Evolutionary conservation across 495 filamentous ascomycete species (phyloP), one percentile per base, ranked within the genome.

Genomic region (Trichoderma asperelloides): DNA sequence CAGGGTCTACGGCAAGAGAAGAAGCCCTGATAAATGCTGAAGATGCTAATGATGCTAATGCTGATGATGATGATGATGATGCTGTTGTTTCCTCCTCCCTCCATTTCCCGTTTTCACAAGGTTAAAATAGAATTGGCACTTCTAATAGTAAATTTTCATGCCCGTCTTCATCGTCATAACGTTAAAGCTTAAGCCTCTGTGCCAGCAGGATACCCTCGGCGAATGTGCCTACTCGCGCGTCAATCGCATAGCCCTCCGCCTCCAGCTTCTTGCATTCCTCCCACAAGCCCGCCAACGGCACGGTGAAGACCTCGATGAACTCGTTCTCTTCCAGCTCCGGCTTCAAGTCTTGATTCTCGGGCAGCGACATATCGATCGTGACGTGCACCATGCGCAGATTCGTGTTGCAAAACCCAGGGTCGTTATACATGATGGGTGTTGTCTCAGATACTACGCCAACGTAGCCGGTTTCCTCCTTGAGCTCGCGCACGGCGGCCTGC

Each of bases 381-480:
- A 96, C 87, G 70, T 94, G 90, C 21, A 96, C 86, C 82, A 96
- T 89, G 57, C 87, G 85, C 25, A 92, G 81, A 74, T 94, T 96
- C 33, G 92, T 93, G 72, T 93, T 96, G 76, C 91, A 94, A 78
- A 96, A 94, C 18, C 92, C 92, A 37, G 83, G 83, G 68, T 85
- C 84, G 73, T 95, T 94, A 67, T 89, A 96, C 91, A 96, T 94
- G 23, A 96, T 76, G 37, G 88, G 86, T 66, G 88, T 91, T 11
- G 84, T 85, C 74, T 89, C 82, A 51, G 83, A 77, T 1, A 84
- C 87, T 41, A 86, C 81, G 21, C 89, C 93, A 39, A 91, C 84
- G 74, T 95, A 97, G 6, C 95, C 95, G 0, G 95, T 97, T 77
- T 98, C 95, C 76, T 98, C 95, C 70, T 86, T 92, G 68, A 98